Evolutionary conservation across 225 moss, liverwort and hornwort species (phyloP).

Genomic region (Sphagnum tenellum): DNA sequence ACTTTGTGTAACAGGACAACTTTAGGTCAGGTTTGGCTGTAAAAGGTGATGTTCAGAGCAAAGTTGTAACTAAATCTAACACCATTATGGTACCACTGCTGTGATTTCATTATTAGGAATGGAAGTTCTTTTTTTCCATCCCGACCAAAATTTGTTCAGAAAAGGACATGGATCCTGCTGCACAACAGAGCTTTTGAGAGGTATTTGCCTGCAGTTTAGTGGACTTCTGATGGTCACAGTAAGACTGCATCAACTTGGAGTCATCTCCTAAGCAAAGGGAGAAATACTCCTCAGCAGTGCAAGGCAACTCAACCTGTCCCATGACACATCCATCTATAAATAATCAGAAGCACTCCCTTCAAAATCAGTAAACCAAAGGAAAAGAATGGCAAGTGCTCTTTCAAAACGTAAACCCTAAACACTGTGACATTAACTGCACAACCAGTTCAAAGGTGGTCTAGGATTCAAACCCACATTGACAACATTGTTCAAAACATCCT

Average conservation of each 20-base stretch:
- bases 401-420: too few species aligned
- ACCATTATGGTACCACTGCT: too few species aligned
- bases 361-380: too few species aligned
- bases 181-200: neutral
- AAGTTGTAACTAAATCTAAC: too few species aligned
- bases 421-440: neutral
- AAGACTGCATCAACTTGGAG: constrained; percentile 50
- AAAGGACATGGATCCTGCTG: neutral
- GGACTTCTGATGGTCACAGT: constrained; percentile 53
- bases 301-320: constrained; percentile 61
- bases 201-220: constrained; percentile 40
- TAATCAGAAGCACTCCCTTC: too few species aligned
- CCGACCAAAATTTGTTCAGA: neutral
- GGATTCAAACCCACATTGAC: constrained; percentile 33
- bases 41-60: too few species aligned
- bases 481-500: constrained; percentile 54
- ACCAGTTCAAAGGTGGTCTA: neutral
- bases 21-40: too few species aligned
- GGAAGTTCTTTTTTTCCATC: too few species aligned
- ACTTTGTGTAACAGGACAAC: too few species aligned
- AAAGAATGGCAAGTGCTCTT: too few species aligned
- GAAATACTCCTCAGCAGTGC: constrained; percentile 58
- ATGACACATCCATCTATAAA: neutral
- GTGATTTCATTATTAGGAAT: too few species aligned
- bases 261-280: constrained; percentile 38